Evolutionary conservation across 2,329 filamentous ascomycete genomes (phyloP), one percentile per base, ranked within the genome.

Genomic region (Epichloe elymi): DNA sequence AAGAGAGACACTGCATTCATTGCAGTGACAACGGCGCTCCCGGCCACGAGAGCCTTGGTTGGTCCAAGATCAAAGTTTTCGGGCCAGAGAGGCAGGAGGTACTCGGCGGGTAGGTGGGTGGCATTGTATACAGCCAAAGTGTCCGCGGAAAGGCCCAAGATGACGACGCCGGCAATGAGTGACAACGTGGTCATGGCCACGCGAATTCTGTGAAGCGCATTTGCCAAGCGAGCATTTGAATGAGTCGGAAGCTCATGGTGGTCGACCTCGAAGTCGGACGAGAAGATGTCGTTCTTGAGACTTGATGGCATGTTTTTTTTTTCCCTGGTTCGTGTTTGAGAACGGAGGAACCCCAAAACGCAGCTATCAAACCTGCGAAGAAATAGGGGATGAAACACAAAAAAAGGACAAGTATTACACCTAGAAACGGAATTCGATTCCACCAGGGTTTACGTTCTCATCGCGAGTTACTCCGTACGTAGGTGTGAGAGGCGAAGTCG

Each of bases 71-170:
- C 73, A 59, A 83, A 78, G 33, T 73, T 64, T 14, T 68, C 63
- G 0, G 80, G 80, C 80, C 80, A 83, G 46, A 83, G 60, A 1
- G 78, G 69, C 17, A 82, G 69, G 20, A 74, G 58, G 58, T 69
- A 76, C 44, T 72, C 69, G 17, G 61, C 60, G 1, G 74, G 58
- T 15, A 77, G 61, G 51, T 74, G 70, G 2, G 80, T 83, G 30
- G 65, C 65, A 56, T 78, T 70, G 65, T 80, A 83, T 38, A 78
- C 73, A 33, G 69, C 63, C 41, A 82, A 64, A 5, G 75, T 70
- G 60, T 82, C 70, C 56, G 70, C 75, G 3, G 78, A 71, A 11
- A 79, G 69, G 26, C 74, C 78, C 7, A 83, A 64, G 48, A 79
- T 69, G 17, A 69, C 72, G 56, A 82, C 59, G 51, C 73, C 72